Conservation (phyloP, 169 alveolate genomes). For the Cryptosporidium sp. region DNA sequence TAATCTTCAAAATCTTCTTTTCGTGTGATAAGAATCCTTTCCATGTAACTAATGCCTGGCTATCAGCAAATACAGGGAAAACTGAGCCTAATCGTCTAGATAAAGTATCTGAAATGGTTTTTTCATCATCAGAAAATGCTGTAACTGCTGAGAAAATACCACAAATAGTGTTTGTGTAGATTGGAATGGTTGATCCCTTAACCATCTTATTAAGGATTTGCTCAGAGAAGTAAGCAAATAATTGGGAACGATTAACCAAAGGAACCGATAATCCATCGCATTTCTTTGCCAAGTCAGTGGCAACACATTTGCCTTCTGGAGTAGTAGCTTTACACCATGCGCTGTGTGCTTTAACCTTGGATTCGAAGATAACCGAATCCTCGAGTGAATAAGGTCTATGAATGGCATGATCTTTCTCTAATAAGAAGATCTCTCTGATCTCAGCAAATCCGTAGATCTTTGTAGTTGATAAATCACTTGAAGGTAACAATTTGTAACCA, state of each 20-base stretch:
- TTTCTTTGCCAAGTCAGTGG: conserved; percentile 52
- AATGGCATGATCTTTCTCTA: conserved; percentile 58
- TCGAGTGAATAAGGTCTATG: conserved; percentile 48
- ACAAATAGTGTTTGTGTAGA: conserved; percentile 45
- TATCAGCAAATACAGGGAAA: conserved; percentile 49
- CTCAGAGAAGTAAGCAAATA: conserved; percentile 54
- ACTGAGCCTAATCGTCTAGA: conserved; percentile 32
- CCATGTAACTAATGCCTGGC: conserved; percentile 19
- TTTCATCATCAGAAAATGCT: conserved; percentile 21
- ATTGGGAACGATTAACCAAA: conserved; percentile 62
- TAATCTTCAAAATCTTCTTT: conserved; percentile 26
- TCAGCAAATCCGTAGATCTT: conserved; percentile 3
- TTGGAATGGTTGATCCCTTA: conserved; percentile 57
- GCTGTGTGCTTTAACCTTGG: conserved; percentile 36
- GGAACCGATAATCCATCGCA: conserved; percentile 64
- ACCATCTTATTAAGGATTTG: conserved; percentile 30
- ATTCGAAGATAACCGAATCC: conserved; percentile 28
- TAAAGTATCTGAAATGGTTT: background rate
- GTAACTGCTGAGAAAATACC: conserved; percentile 19
- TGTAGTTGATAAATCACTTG: conserved; percentile 30
- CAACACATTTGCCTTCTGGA: conserved; percentile 67
- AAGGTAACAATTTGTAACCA: conserved; percentile 43
- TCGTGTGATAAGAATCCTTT: conserved; percentile 41
- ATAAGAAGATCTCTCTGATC: conserved; percentile 24
- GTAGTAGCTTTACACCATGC: conserved; percentile 69